Percentiles rank a stretch among this genome's conserved stretches.
Evolutionary conservation across 176 grass and related monocot species (phyloP).

Genomic region (Guadua angustifolia): DNA sequence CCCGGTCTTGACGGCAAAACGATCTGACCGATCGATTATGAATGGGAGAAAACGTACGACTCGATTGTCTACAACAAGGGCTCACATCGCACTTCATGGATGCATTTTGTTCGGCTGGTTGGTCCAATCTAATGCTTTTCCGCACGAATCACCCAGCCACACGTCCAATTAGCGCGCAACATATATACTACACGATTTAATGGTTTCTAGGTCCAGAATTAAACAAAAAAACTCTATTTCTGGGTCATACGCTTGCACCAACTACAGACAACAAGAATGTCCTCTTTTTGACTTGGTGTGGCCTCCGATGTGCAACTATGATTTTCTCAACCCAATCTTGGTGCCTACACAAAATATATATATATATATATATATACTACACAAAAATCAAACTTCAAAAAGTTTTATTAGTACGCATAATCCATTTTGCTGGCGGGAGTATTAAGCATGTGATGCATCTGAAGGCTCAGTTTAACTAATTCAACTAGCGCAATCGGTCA

Average conservation of each 20-base stretch:
- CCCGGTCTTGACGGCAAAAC: slow-evolving; percentile 33
- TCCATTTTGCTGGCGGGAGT: neutral
- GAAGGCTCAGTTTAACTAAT: neutral
- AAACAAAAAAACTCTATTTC: neutral
- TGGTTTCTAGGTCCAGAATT: neutral
- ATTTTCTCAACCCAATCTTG: neutral
- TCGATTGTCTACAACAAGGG: neutral
- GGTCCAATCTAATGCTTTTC: neutral
- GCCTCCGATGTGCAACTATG: neutral
- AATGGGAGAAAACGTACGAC: neutral
- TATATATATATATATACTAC: neutral
- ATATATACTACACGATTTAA: neutral
- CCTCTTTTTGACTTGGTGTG: neutral
- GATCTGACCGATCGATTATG: slow-evolving; percentile 27
- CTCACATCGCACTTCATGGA: neutral
- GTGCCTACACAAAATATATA: neutral
- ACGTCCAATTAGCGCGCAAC: neutral
- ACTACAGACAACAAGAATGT: neutral
- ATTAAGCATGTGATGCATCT: neutral
- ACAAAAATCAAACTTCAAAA: neutral
- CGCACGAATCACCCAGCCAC: neutral
- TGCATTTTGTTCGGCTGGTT: neutral
- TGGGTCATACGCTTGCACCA: neutral
- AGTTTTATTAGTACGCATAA: neutral
- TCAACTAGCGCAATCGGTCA: neutral